A percentile compares a stretch with the other conserved stretches of the same genome.
phyloP scores from a whole-genome alignment of 192 early-diverging fungal species.

The Thamnidium elegans region DNA sequence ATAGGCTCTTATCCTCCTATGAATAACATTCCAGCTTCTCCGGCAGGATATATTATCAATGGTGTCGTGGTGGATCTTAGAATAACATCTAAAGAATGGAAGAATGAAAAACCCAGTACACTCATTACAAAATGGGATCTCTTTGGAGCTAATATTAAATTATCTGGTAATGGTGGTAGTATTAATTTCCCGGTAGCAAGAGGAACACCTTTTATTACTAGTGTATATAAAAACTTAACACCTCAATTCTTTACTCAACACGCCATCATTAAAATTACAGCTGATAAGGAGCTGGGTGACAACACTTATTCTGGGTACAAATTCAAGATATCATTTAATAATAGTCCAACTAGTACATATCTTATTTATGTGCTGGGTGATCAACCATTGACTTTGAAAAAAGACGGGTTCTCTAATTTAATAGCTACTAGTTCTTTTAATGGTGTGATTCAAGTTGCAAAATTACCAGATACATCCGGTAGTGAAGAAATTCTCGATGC shows the following conservation, averaged over 20 bases:
- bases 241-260: constrained; percentile 36
- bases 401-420: constrained; percentile 10
- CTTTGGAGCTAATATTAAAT: constrained; percentile 19
- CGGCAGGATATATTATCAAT: constrained; percentile 32
- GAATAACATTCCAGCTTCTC: constrained; percentile 30
- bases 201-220: constrained; percentile 37
- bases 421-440: constrained; percentile 16
- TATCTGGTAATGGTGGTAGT: constrained; percentile 8
- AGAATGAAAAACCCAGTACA: background rate
- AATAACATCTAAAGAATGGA: constrained; percentile 31
- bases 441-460: constrained; percentile 32
- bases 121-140: constrained; percentile 29
- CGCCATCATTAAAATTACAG: constrained; percentile 20
- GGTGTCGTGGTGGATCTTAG: constrained; percentile 26
- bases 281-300: background rate
- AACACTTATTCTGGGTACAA: constrained; percentile 19
- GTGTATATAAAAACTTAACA: constrained; percentile 28
- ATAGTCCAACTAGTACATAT: constrained; percentile 23
- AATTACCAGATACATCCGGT: constrained; percentile 13
- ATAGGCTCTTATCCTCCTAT: constrained; percentile 25
- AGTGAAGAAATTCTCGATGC: constrained; percentile 23
- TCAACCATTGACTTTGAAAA: constrained; percentile 7
- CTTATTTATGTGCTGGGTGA: constrained; percentile 32
- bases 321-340: constrained; percentile 31
- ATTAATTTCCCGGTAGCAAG: constrained; percentile 30